Evolutionary conservation across 2,329 filamentous ascomycete genomes (phyloP).

Genomic region (Ceratocystis destructans): DNA sequence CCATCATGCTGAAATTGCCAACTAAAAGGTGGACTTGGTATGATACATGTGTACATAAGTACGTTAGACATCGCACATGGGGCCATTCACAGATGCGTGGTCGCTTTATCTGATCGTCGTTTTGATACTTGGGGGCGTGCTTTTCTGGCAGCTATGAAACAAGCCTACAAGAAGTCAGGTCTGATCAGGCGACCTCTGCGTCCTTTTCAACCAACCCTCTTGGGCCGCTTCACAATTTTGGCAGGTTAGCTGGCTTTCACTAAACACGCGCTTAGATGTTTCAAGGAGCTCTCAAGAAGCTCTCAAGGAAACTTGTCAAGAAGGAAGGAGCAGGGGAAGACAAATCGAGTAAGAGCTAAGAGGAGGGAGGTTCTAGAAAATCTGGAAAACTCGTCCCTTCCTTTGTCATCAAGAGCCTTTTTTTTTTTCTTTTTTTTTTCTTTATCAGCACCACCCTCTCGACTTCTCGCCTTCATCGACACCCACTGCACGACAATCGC

Average conservation of each 20-base stretch:
- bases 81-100: background rate
- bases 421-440: conserved; percentile 1
- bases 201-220: too few relatives aligned
- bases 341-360: background rate
- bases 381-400: background rate
- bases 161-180: background rate
- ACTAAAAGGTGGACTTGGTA: background rate
- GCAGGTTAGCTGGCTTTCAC: background rate
- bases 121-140: background rate
- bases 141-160: background rate
- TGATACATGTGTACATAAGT: background rate
- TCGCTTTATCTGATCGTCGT: background rate
- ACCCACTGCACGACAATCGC: background rate
- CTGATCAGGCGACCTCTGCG: background rate
- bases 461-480: background rate
- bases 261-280: conserved; percentile 14
- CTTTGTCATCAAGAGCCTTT: background rate
- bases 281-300: conserved; percentile 15
- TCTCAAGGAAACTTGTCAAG: conserved; percentile 8
- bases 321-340: background rate
- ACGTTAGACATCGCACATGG: background rate
- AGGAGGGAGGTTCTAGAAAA: background rate
- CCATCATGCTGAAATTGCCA: background rate
- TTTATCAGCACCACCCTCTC: background rate
- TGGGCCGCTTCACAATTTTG: background rate